Percentiles rank a stretch among this genome's conserved stretches.
Conservation (phyloP, 2,329 filamentous ascomycete genomes). For the Alternaria viburni region DNA sequence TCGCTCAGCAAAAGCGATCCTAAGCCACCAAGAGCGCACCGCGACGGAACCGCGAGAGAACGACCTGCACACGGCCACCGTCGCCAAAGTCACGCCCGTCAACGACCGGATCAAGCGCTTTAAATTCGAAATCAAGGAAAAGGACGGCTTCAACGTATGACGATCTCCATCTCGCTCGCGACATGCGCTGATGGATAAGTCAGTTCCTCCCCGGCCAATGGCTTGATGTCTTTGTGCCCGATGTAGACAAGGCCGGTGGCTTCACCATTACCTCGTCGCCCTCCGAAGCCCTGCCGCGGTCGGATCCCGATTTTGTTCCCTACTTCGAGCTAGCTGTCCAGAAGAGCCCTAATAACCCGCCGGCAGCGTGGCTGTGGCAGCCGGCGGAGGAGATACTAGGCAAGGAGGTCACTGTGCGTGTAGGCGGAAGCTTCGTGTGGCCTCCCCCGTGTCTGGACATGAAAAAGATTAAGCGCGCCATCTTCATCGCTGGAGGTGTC, state of each 20-base stretch:
- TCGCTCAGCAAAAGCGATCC: slow-evolving; percentile 37
- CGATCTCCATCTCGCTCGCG: slow-evolving; percentile 30
- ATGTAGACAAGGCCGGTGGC: slow-evolving; percentile 73
- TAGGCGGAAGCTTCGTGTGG: slow-evolving; percentile 83
- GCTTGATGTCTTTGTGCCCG: slow-evolving; percentile 81
- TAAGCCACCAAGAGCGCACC: slow-evolving; percentile 72
- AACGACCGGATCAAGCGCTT: slow-evolving; percentile 74
- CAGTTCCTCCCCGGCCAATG: slow-evolving; percentile 83
- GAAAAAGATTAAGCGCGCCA: slow-evolving; percentile 61
- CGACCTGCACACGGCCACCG: slow-evolving; percentile 66
- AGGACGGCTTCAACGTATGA: slow-evolving; percentile 58
- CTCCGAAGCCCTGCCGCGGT: slow-evolving; percentile 53
- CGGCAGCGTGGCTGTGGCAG: slow-evolving; percentile 78
- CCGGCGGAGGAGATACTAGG: slow-evolving; percentile 62
- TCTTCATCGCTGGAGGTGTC: slow-evolving; percentile 82
- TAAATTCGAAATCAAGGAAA: slow-evolving; percentile 64
- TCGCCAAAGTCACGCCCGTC: slow-evolving; percentile 67
- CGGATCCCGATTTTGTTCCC: slow-evolving; percentile 32
- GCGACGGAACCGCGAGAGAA: slow-evolving; percentile 73
- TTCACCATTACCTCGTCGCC: slow-evolving; percentile 88
- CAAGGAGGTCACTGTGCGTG: slow-evolving; percentile 67
- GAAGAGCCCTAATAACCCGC: slow-evolving; percentile 70
- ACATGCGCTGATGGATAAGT: slow-evolving; percentile 38
- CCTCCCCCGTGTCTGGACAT: slow-evolving; percentile 64
- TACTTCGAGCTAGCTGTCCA: slow-evolving; percentile 84